Base-by-base conservation (phyloP, 2,329 filamentous ascomycete genomes). In the Nemania sp. region DNA sequence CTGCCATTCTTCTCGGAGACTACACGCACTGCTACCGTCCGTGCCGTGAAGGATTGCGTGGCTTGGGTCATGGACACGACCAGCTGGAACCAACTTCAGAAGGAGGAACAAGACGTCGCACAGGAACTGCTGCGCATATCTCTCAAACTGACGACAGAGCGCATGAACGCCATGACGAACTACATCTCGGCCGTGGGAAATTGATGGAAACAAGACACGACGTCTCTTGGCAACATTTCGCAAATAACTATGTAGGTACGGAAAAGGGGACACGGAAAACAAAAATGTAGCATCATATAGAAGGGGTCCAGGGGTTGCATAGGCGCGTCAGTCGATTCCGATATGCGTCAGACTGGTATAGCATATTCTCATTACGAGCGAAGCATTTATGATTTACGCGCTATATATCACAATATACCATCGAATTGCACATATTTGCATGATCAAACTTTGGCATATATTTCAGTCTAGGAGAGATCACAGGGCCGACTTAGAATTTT, bases 1-100 rank as follows among this genome's bases (percentile, higher is more conserved):
- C 73, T 99, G 48, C 94, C 94, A 0, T 99, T 99, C 75, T 99
- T 99, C 74, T 91, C 88, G 2, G 90, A 95, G 66, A 97, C 93
- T 1, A 79, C 83, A 47, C 82, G 94, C 15, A 97, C 92, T 3
- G 91, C 91, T 1, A 96, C 89, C 0, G 91, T 95, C 9, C 79
- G 86, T 37, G 90, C 90, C 1, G 92, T 97, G 69, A 81, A 86
- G 49, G 86, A 93, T 62, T 89, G 87, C 57, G 84, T 94, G 0
- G 84, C 88, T 5, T 99, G 94, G 94, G 73, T 88, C 57, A 81
- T 99, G 75, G 86, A 88, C 53, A 75, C 77, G 11, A 81, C 86
- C 40, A 79, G 80, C 47, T 99, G 92, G 90, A 77, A 78, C 48
- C 80, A 77, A 65, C 70, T 97, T 58, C 90, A 95, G 70, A 77